A percentile compares a stretch with the other conserved stretches of the same genome.
Evolutionary conservation across 768 basidiomycete genomes (phyloP).

Genomic region (Gloeophyllum trabeum): DNA sequence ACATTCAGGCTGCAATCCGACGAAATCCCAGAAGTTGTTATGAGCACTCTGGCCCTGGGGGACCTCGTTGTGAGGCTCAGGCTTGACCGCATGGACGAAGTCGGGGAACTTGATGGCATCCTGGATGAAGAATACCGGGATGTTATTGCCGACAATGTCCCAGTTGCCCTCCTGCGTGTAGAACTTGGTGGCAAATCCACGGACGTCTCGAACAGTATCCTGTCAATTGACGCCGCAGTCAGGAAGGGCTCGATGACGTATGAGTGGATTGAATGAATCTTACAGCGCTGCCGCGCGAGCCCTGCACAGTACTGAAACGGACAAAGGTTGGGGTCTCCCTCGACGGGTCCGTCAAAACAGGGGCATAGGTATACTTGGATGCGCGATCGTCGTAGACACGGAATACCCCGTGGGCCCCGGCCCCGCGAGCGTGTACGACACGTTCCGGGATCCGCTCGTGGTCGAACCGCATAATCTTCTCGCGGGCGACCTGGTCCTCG

Average conservation of each 20-base stretch:
- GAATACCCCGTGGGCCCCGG: slow-evolving; percentile 79
- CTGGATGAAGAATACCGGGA: slow-evolving; percentile 77
- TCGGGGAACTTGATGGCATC: slow-evolving; percentile 83
- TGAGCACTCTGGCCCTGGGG: slow-evolving; percentile 61
- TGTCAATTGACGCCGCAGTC: slow-evolving; percentile 11
- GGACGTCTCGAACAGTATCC: slow-evolving; percentile 75
- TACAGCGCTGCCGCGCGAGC: slow-evolving; percentile 74
- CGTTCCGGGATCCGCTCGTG: slow-evolving; percentile 89
- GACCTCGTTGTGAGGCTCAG: slow-evolving; percentile 77
- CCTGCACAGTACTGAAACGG: slow-evolving; percentile 81
- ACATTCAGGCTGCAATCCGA: slow-evolving; percentile 59
- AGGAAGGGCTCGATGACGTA: background rate
- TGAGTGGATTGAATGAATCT: slow-evolving; percentile 12
- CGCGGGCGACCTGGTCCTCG: slow-evolving; percentile 67
- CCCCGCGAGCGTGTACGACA: slow-evolving; percentile 62
- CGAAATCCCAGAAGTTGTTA: slow-evolving; percentile 87
- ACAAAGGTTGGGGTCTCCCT: slow-evolving; percentile 69
- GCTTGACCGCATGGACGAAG: slow-evolving; percentile 75
- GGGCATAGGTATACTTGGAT: slow-evolving; percentile 58
- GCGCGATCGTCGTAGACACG: slow-evolving; percentile 58
- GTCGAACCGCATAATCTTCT: slow-evolving; percentile 74
- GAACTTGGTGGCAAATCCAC: slow-evolving; percentile 78
- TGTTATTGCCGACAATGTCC: slow-evolving; percentile 81
- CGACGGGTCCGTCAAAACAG: slow-evolving; percentile 61
- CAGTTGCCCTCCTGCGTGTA: slow-evolving; percentile 82